Percentiles rank a stretch among this genome's conserved stretches.
Conservation (phyloP, 495 filamentous ascomycete species). For the Bacidia gigantensis region DNA sequence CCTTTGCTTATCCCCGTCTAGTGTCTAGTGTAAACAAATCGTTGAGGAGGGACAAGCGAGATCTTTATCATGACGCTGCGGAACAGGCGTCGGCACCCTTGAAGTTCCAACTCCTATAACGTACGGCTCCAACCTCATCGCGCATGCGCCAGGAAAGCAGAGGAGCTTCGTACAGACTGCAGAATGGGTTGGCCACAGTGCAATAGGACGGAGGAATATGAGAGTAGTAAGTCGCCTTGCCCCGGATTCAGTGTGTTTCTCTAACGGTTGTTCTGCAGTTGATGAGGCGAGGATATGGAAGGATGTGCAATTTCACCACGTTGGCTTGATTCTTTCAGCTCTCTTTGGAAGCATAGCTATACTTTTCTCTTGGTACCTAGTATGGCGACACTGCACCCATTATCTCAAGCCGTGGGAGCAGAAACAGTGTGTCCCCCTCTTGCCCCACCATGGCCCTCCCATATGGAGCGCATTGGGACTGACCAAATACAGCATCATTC, state of each 20-base stretch:
- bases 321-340: slow-evolving; percentile 35
- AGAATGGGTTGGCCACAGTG: slow-evolving; percentile 39
- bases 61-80: too few relatives aligned
- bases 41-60: too few relatives aligned
- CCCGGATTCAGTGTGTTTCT: background rate
- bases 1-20: too few relatives aligned
- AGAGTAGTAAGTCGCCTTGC: slow-evolving; percentile 25
- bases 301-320: slow-evolving; percentile 34
- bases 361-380: slow-evolving; percentile 36
- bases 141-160: background rate
- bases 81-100: too few relatives aligned
- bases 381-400: slow-evolving; percentile 65
- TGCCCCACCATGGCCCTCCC: background rate
- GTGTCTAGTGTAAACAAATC: too few relatives aligned
- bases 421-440: slow-evolving; percentile 44
- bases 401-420: slow-evolving; percentile 76
- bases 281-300: slow-evolving; percentile 34
- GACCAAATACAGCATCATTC: slow-evolving; percentile 50
- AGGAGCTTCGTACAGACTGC: background rate
- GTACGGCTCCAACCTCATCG: background rate
- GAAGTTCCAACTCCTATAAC: too few relatives aligned
- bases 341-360: slow-evolving; percentile 34
- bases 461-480: background rate
- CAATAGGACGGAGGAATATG: slow-evolving; percentile 33
- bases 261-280: slow-evolving; percentile 10